Base-by-base conservation (phyloP, 805 yeast species). In the Sungouiella thailandica region DNA sequence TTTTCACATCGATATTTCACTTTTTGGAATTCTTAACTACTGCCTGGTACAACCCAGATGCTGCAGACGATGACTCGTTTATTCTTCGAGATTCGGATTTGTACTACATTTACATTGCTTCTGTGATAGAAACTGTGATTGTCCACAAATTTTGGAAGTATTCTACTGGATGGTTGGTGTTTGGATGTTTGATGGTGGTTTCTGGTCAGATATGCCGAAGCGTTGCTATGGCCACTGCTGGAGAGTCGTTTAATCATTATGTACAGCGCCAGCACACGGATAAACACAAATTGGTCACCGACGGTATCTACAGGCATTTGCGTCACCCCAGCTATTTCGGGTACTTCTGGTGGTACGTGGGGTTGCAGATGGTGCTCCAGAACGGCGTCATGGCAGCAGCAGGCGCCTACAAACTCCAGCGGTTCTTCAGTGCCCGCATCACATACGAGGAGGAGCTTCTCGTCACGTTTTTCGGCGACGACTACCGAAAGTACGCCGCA, bases 291-390 rank as follows among this genome's bases (percentile, higher is more conserved):
- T 65, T 93, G 27, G 80, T 93, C 9, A 85, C 86, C 0, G 45
- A 58, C 8, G 97, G 97, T 0, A 62, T 90, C 3, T 93, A 90
- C 56, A 37, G 66, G 1, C 43, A 58, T 17, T 60, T 75, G 11
- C 69, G 98, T 40, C 98, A 93, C 55, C 98, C 98, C 5, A 80
- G 94, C 30, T 93, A 93, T 58, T 72, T 78, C 25, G 98, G 97
- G 0, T 93, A 83, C 55, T 89, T 78, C 52, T 78, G 87, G 76
- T 93, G 97, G 97, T 90, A 94, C 10, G 44, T 89, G 3, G 97
- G 97, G 0, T 69, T 87, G 1, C 95, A 90, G 53, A 16, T 93
- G 29, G 43, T 81, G 39, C 57, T 90, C 37, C 58, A 76, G 28
- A 93, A 88, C 58, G 78, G 83, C 5, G 29, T 86, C 0, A 68